A percentile compares a stretch with the other conserved stretches of the same genome.
Evolutionary conservation across 2,329 filamentous ascomycete genomes (phyloP).

Genomic region (Fusarium burgessii): DNA sequence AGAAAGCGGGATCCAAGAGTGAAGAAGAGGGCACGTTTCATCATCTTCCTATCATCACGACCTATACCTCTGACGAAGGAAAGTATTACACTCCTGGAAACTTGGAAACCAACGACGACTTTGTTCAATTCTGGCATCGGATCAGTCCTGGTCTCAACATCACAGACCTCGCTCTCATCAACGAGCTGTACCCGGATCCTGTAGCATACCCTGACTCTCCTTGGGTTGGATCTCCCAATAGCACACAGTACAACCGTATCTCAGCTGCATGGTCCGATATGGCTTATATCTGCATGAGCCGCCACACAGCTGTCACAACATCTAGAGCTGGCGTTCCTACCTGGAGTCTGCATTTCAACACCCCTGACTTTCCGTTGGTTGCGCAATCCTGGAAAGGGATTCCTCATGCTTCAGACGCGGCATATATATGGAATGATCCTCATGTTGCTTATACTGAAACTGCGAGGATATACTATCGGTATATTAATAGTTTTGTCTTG

Average conservation of each 20-base stretch:
- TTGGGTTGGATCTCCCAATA: conserved; percentile 9
- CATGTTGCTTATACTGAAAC: conserved; percentile 2
- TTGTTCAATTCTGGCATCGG: conserved; percentile 13
- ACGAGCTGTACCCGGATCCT: conserved; percentile 3
- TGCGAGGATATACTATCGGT: background rate
- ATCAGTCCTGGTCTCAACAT: conserved; percentile 11
- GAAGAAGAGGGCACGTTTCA: background rate
- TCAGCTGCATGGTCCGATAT: conserved; percentile 21
- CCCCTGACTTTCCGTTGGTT: background rate
- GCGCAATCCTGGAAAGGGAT: conserved; percentile 10
- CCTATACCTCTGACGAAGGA: conserved; percentile 4
- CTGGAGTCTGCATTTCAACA: conserved; percentile 13
- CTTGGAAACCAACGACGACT: conserved; percentile 14
- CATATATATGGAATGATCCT: conserved; percentile 12
- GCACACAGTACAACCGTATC: conserved; percentile 17
- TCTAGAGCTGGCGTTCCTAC: background rate
- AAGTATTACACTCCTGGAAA: conserved; percentile 13
- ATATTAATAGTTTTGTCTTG: conserved; percentile 14
- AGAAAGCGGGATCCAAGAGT: conserved; percentile 1
- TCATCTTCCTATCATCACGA: conserved; percentile 7
- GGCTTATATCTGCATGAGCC: conserved; percentile 16
- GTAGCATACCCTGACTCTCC: conserved; percentile 2
- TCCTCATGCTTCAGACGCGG: conserved; percentile 2
- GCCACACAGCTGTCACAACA: background rate
- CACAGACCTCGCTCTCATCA: conserved; percentile 7